Conservation (phyloP, 1,284 basidiomycete species). For the Ganoderma leucocontextum region DNA sequence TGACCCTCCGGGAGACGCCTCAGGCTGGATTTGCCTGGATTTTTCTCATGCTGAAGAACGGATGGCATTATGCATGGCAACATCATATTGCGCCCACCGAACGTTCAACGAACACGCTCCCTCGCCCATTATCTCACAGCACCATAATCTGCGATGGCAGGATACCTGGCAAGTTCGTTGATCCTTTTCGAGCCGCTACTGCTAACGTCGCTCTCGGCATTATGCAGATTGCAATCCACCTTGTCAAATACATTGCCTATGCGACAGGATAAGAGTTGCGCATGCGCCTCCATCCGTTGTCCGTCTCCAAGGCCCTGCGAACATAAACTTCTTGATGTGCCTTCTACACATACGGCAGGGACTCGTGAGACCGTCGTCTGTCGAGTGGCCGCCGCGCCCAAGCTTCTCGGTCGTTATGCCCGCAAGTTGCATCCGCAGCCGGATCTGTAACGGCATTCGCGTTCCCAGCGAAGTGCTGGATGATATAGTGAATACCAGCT, state of each 20-base stretch:
- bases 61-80: too few species aligned
- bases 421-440: not conserved
- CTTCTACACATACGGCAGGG: not conserved
- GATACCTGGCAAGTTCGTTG: too few species aligned
- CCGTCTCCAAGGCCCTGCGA: not conserved
- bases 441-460: not conserved
- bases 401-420: slow-evolving; percentile 3
- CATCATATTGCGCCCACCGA: too few species aligned
- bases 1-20: too few species aligned
- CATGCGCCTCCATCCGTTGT: not conserved
- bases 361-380: not conserved
- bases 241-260: not conserved
- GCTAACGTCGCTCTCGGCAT: too few species aligned
- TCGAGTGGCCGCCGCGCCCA: not conserved
- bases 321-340: not conserved
- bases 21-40: too few species aligned
- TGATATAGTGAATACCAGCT: not conserved
- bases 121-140: too few species aligned
- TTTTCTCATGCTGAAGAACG: too few species aligned
- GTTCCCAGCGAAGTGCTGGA: not conserved
- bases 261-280: not conserved
- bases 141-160: too few species aligned
- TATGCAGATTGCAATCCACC: not conserved
- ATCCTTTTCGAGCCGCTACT: too few species aligned
- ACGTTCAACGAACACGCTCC: too few species aligned